Evolutionary conservation across 305 asterid species (phyloP), one percentile per base, ranked within the genome.

Genomic region (Salvia sclarea): DNA sequence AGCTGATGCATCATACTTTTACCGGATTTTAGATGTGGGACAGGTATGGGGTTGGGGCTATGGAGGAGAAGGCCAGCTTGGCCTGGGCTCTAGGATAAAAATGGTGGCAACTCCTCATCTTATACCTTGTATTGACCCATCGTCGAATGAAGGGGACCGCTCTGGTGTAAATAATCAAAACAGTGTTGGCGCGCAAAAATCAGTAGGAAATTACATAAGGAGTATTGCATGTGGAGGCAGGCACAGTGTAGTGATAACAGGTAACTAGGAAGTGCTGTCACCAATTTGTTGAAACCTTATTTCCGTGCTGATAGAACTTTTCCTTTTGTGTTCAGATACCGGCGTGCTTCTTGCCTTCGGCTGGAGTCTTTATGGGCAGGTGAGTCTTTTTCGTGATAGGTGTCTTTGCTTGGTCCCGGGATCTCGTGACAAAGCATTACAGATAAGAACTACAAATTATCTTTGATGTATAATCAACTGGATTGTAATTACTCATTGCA

Each of bases 1-100:
- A 84, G 68, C 92, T 89, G 87, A 85, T 78, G 76, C 80, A 65
- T 83, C 88, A 66, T 83, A 66, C 77, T 85, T 87, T 83, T 82
- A 58, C 82, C 79, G 81, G 83, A 81, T 86, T 37, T 70, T 81
- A 82, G 96, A 89, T 85, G 81, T 74, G 71, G 84, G 87, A 75
- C 86, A 75, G 88, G 83, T 84, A 28, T 84, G 86, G 89, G 86
- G 84, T 81, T 81, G 86, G 86, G 86, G 84, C 80, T 84, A 79
- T 63, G 86, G 86, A 72, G 89, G 84, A 17, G 86, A 84, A 70
- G 84, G 86, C 59, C 89, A 84, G 71, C 89, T 84, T 38, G 84
- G 86, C 64, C 66, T 81, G 75, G 86, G 86, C 21, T 72, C 80
- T 78, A 72, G 82, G 70, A 75, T 79, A 64, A 81, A 81, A 77